phyloP scores from a whole-genome alignment of 2,329 filamentous ascomycete genomes.

The Fusarium lyarnte region DNA sequence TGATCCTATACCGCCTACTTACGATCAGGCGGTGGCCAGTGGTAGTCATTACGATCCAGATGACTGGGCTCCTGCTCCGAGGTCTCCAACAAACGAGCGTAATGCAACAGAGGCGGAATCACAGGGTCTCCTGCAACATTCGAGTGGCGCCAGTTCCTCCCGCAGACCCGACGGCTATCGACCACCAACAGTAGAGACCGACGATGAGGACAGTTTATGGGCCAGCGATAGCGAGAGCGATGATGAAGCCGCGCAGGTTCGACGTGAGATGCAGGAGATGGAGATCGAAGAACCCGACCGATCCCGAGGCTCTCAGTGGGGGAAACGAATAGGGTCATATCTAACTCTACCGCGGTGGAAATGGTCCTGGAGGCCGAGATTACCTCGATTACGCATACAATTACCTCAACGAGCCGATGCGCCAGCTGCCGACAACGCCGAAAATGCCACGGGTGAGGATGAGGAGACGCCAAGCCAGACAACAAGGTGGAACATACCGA shows the following conservation, averaged over 20 bases:
- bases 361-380: conserved; percentile 63
- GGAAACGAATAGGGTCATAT: conserved; percentile 64
- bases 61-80: conserved; percentile 44
- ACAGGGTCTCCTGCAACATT: conserved; percentile 75
- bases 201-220: conserved; percentile 71
- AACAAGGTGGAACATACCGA: conserved; percentile 46
- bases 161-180: conserved; percentile 71
- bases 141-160: conserved; percentile 53
- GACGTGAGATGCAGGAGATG: conserved; percentile 88
- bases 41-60: conserved; percentile 47
- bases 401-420: conserved; percentile 53
- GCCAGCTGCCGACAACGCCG: conserved; percentile 40
- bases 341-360: conserved; percentile 64
- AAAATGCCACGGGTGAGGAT: conserved; percentile 38
- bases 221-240: conserved; percentile 60
- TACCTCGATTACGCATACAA: conserved; percentile 62
- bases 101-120: conserved; percentile 77
- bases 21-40: conserved; percentile 54
- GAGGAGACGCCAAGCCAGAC: conserved; percentile 42
- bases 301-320: conserved; percentile 58
- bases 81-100: conserved; percentile 61
- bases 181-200: conserved; percentile 81
- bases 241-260: conserved; percentile 71
- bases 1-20: conserved; percentile 55
- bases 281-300: conserved; percentile 77